Conservation (phyloP, 208 protist genomes). For the Tritrichomonas foetus region DNA sequence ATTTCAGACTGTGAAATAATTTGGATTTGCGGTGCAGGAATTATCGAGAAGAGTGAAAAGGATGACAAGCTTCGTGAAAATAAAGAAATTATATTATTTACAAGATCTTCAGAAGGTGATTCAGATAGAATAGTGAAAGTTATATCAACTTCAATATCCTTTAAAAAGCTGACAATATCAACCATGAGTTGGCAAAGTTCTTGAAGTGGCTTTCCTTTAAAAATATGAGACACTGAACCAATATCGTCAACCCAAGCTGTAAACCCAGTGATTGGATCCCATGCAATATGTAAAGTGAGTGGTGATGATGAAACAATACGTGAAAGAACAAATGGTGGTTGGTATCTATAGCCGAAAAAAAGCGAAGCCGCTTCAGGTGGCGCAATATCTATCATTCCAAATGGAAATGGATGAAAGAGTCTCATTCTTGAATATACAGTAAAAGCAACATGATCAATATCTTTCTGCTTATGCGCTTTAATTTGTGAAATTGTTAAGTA, state of each 20-base stretch:
- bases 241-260: background rate
- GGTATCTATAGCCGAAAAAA: slow-evolving; percentile 21
- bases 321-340: background rate
- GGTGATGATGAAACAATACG: background rate
- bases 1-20: background rate
- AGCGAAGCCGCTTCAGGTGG: background rate
- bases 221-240: background rate
- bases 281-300: background rate
- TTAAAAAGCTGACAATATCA: background rate
- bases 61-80: background rate
- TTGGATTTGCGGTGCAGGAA: background rate
- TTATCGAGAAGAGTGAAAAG: background rate
- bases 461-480: background rate
- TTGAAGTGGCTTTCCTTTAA: background rate
- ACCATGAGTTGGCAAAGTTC: background rate
- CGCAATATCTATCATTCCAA: background rate
- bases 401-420: background rate
- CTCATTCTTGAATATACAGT: background rate
- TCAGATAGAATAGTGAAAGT: background rate
- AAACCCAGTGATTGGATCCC: background rate
- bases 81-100: background rate
- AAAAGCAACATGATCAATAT: background rate
- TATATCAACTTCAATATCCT: background rate
- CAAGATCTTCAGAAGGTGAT: background rate
- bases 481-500: background rate